A percentile compares a stretch with the other conserved stretches of the same genome.
Conservation (phyloP, 768 basidiomycete species). For the Mycena floridula region DNA sequence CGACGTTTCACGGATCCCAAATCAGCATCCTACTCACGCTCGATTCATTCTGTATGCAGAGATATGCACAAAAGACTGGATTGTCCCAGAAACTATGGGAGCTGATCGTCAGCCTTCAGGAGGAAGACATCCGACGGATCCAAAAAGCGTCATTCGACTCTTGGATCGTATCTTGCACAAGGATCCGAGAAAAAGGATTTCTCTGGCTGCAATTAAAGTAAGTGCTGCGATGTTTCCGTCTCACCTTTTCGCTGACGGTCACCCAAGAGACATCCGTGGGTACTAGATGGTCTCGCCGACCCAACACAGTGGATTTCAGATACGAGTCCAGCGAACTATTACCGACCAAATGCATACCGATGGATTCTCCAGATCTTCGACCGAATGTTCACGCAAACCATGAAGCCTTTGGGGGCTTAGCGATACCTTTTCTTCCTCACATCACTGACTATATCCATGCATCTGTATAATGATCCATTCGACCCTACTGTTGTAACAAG, state of each 20-base stretch:
- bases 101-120: constrained; percentile 27
- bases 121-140: constrained; percentile 25
- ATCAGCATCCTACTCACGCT: constrained; percentile 28
- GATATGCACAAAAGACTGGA: constrained; percentile 37
- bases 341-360: not conserved
- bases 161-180: constrained; percentile 37
- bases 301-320: constrained; percentile 29
- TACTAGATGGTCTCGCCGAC: constrained; percentile 26
- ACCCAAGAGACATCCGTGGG: constrained; percentile 31
- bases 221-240: not conserved
- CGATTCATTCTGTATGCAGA: constrained; percentile 34
- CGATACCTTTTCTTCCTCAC: too few relatives aligned
- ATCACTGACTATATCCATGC: too few relatives aligned
- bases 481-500: too few relatives aligned
- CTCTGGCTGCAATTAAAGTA: constrained; percentile 29
- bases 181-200: constrained; percentile 26
- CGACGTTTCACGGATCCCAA: constrained; percentile 24
- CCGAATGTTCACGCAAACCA: too few relatives aligned
- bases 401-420: too few relatives aligned
- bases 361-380: not conserved
- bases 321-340: constrained; percentile 19
- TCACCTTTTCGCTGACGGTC: not conserved
- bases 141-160: constrained; percentile 24
- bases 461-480: too few relatives aligned
- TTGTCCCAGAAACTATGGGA: constrained; percentile 30